Base-by-base conservation (phyloP, 305 asterid genomes). In the Caryopteris hybrid region DNA sequence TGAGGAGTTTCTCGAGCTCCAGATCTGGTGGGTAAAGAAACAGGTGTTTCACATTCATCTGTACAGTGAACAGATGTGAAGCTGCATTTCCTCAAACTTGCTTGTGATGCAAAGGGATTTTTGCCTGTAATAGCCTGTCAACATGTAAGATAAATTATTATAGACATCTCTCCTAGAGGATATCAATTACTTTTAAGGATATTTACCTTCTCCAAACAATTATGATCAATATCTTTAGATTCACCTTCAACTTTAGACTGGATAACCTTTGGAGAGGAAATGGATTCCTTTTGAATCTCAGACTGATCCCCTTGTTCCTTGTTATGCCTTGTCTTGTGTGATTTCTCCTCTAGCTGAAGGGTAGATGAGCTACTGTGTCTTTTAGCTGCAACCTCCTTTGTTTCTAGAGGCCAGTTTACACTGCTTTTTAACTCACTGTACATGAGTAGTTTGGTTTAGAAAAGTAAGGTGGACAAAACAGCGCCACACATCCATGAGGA, bases 11-110 rank as follows among this genome's bases (percentile, higher is more conserved):
- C 87, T 29, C 73, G 74, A 68, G 74, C 75, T 65, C 78, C 83
- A 68, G 55, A 34, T 74, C 64, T 81, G 11, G 58, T 66, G 64
- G 67, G 62, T 54, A 75, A 45, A 59, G 84, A 64, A 71, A 83
- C 80, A 67, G 97, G 96, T 56, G 96, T 88, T 71, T 70, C 75
- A 42, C 88, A 86, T 67, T 79, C 83, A 74, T 83, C 73, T 55
- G 75, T 54, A 73, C 64, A 42, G 31, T 52, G 61, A 54, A 72
- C 74, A 60, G 81, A 64, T 75, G 80, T 51, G 43, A 72, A 71
- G 66, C 69, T 80, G 80, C 99, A 95, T 80, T 84, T 95, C 77
- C 90, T 86, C 86, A 95, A 72, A 81, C 92, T 80, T 74, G 83
- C 42, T 74, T 78, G 86, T 58, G 85, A 78, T 79, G 79, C 75